Conservation (phyloP, 2,329 filamentous ascomycete genomes). For the Pseudogymnoascus sp. region DNA sequence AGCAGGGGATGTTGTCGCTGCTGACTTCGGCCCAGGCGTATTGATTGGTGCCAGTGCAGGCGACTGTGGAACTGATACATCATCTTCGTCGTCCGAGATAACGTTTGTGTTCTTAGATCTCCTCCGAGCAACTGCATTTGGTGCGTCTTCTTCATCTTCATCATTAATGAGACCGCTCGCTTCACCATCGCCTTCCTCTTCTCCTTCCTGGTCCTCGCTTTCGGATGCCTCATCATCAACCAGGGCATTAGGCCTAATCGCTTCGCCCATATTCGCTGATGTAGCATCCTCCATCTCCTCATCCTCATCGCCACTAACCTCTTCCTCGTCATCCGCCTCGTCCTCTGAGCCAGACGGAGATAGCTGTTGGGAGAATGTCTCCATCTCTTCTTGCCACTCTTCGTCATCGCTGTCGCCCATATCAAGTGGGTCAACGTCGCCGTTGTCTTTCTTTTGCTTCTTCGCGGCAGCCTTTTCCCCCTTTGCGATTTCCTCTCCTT, state of each 20-base stretch:
- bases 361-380: constrained; percentile 33
- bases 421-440: constrained; percentile 36
- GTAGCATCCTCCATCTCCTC: constrained; percentile 32
- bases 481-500: constrained; percentile 72
- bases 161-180: constrained; percentile 25
- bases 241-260: constrained; percentile 24
- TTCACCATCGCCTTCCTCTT: constrained; percentile 19
- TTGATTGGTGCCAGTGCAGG: constrained; percentile 16
- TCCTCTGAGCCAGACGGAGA: constrained; percentile 37
- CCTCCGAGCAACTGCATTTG: neutral
- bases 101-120: neutral
- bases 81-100: constrained; percentile 29
- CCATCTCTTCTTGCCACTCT: constrained; percentile 42
- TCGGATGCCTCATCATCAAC: constrained; percentile 31
- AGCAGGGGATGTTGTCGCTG: constrained; percentile 34
- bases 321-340: constrained; percentile 23
- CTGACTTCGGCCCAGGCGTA: constrained; percentile 15
- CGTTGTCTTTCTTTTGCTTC: constrained; percentile 45
- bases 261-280: constrained; percentile 25
- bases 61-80: constrained; percentile 14
- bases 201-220: constrained; percentile 34
- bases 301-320: constrained; percentile 38
- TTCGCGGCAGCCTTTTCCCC: constrained; percentile 69
- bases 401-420: constrained; percentile 49
- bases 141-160: constrained; percentile 24